phyloP scores from a whole-genome alignment of 2,329 filamentous ascomycete genomes.

The Neobulgaria alba region DNA sequence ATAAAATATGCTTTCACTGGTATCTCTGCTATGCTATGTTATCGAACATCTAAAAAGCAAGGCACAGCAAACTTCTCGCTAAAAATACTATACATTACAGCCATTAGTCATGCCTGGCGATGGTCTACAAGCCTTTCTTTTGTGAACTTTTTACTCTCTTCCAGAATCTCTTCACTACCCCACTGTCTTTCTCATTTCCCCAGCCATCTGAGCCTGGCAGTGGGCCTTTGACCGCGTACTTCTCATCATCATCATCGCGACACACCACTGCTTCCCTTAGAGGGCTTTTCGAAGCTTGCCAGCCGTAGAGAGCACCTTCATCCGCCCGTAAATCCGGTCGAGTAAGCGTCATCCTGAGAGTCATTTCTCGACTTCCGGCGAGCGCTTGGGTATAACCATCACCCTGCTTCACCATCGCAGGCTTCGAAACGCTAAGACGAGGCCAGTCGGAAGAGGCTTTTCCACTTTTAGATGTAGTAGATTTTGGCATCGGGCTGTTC shows the following conservation, averaged over 20 bases:
- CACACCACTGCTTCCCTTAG: constrained; percentile 42
- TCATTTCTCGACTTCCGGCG: constrained; percentile 74
- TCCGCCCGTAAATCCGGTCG: constrained; percentile 74
- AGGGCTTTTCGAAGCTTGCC: constrained; percentile 40
- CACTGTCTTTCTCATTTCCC: constrained; percentile 38
- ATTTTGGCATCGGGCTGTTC: neutral
- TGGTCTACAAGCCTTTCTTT: constrained; percentile 15
- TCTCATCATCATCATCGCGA: constrained; percentile 46
- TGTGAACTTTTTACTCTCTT: constrained; percentile 40
- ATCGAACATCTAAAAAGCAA: constrained; percentile 1
- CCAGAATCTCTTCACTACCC: constrained; percentile 56
- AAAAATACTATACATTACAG: constrained; percentile 4
- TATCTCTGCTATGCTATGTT: constrained; percentile 6
- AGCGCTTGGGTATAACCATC: constrained; percentile 41
- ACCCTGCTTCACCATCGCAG: constrained; percentile 22
- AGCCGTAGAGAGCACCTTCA: constrained; percentile 64
- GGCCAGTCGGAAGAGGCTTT: constrained; percentile 34
- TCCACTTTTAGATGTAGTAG: constrained; percentile 24
- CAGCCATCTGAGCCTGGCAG: constrained; percentile 31
- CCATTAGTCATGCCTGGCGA: neutral
- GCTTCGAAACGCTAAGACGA: constrained; percentile 21
- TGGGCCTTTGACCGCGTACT: constrained; percentile 35
- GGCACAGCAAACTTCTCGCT: constrained; percentile 1
- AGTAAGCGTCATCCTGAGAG: constrained; percentile 89
- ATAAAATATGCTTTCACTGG: too few species aligned